Base-by-base conservation (phyloP, 805 yeast species). In the Torulaspora indica region DNA sequence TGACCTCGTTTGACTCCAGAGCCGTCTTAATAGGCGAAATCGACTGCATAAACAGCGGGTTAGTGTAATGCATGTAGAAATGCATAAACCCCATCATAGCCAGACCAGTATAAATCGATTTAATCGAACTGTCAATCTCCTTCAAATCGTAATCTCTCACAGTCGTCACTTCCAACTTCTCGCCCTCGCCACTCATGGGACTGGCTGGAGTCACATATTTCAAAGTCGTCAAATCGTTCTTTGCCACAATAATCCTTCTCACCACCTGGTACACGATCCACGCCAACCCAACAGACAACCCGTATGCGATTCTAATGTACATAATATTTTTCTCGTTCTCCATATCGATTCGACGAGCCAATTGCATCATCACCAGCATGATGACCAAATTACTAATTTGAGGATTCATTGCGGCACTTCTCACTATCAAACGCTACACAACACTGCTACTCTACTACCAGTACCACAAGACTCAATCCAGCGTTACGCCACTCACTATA, bases 61-160 rank as follows among this genome's bases (percentile, higher is more conserved):
- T 89, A 68, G 97, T 89, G 77, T 88, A 93, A 71, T 88, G 85
- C 95, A 93, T 80, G 80, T 91, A 91, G 51, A 93, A 63, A 70
- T 93, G 98, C 98, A 91, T 90, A 81, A 91, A 85, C 20, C 84
- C 95, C 90, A 93, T 90, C 95, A 93, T 88, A 59, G 95, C 96
- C 56, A 90, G 64, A 53, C 95, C 85, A 52, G 95, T 85, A 75
- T 83, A 81, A 55, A 88, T 78, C 53, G 95, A 79, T 70, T 85
- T 88, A 68, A 90, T 76, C 48, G 88, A 81, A 41, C 78, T 49
- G 67, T 85, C 81, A 50, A 91, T 77, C 73, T 91, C 96, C 63
- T 81, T 76, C 66, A 90, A 77, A 69, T 93, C 98, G 74, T 93
- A 93, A 58, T 93, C 96, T 74, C 81, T 87, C 53, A 89, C 88